phyloP scores from a whole-genome alignment of 2,329 filamentous ascomycete species.

The Drechslerella stenobrocha region DNA sequence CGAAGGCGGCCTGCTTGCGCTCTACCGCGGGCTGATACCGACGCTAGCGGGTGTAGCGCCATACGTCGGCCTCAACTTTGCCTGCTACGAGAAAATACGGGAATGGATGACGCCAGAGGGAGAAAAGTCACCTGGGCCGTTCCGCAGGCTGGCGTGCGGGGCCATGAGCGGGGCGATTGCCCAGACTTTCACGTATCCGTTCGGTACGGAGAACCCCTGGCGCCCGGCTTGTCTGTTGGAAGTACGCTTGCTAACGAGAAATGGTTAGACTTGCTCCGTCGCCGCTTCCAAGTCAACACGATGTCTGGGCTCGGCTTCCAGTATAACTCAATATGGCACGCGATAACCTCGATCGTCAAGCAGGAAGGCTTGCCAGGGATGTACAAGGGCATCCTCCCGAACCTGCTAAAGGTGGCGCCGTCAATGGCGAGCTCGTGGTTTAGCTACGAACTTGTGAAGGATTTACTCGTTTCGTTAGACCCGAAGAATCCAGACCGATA shows the following conservation, averaged over 20 bases:
- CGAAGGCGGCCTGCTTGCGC: conserved; percentile 78
- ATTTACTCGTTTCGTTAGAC: conserved; percentile 72
- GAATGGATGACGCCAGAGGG: conserved; percentile 84
- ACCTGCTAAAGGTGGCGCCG: conserved; percentile 92
- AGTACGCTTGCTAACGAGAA: conserved; percentile 11
- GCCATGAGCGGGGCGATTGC: conserved; percentile 95
- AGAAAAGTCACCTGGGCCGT: conserved; percentile 75
- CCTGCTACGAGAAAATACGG: conserved; percentile 91
- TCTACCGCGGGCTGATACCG: conserved; percentile 93
- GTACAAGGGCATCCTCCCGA: conserved; percentile 95
- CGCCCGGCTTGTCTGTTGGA: conserved; percentile 24
- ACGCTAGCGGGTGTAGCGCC: conserved; percentile 94
- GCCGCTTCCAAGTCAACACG: conserved; percentile 97
- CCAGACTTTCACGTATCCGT: conserved; percentile 97
- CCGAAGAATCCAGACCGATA: conserved; percentile 52
- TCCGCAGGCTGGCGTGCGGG: conserved; percentile 82
- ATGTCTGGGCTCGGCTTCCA: conserved; percentile 98
- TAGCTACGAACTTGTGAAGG: conserved; percentile 90
- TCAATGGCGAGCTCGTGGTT: conserved; percentile 99
- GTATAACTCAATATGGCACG: conserved; percentile 84
- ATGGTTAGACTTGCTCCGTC: conserved; percentile 68
- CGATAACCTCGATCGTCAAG: conserved; percentile 75
- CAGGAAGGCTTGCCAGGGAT: conserved; percentile 83
- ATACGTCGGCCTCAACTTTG: conserved; percentile 93
- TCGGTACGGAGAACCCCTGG: conserved; percentile 64